Percentiles rank a stretch among this genome's conserved stretches.
Evolutionary conservation across 2,329 filamentous ascomycete genomes (phyloP).

Genomic region (Coleophoma crateriformis): DNA sequence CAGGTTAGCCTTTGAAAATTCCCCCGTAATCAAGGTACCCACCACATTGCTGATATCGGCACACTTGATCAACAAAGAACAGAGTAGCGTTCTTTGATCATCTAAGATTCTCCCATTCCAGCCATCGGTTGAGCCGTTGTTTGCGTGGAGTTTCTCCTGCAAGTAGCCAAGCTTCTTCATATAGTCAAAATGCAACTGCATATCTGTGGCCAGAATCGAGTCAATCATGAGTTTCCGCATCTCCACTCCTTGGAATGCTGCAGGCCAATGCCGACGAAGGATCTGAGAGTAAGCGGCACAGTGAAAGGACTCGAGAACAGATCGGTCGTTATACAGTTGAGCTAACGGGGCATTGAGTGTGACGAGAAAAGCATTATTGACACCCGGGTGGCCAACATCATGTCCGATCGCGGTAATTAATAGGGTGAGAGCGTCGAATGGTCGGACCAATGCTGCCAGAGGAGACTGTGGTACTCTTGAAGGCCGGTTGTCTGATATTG

Average conservation of each 20-base stretch:
- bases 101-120: slow-evolving; percentile 76
- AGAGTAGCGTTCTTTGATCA: slow-evolving; percentile 74
- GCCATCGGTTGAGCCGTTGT: slow-evolving; percentile 58
- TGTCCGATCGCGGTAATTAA: slow-evolving; percentile 96
- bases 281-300: slow-evolving; percentile 97
- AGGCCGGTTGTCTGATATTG: slow-evolving; percentile 19
- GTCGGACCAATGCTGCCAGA: slow-evolving; percentile 70
- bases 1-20: slow-evolving; percentile 14
- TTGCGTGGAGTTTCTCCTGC: slow-evolving; percentile 70
- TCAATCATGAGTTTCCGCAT: slow-evolving; percentile 93
- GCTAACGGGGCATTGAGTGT: slow-evolving; percentile 89
- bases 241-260: slow-evolving; percentile 68
- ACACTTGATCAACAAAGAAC: slow-evolving; percentile 92
- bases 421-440: slow-evolving; percentile 83
- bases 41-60: slow-evolving; percentile 98
- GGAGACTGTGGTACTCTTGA: slow-evolving; percentile 43
- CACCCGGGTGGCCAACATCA: slow-evolving; percentile 93
- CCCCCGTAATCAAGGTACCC: slow-evolving; percentile 33
- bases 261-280: slow-evolving; percentile 84
- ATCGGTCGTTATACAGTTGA: slow-evolving; percentile 94
- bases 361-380: slow-evolving; percentile 95
- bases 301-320: slow-evolving; percentile 94
- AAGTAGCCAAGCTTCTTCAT: slow-evolving; percentile 83
- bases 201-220: slow-evolving; percentile 95
- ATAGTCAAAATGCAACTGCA: slow-evolving; percentile 95